Evolutionary conservation across 441 rosid species (phyloP), one percentile per base, ranked within the genome.

Genomic region (Mallotus japonicus): DNA sequence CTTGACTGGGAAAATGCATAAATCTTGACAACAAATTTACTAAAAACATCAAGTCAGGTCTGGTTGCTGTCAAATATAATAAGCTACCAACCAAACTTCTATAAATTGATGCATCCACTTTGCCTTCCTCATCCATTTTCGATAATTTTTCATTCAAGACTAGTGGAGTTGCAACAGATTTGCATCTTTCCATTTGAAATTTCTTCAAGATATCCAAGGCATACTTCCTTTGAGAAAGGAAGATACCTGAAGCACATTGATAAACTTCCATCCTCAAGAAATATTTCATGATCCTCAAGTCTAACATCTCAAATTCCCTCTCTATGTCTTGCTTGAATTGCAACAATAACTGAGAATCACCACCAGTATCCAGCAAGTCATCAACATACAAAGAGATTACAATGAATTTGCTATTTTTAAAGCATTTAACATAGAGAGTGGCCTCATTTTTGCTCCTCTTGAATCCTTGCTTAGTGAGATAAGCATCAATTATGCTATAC

Each of bases 271-370:
- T 49, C 2, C 37, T 42, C 5, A 62, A 19, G 14, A 72, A 62
- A 1, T 72, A 51, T 3, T 6, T 32, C 56, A 71, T 20, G 0
- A 22, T 1, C 0, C 60, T 51, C 11, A 62, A 14, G 9, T 71
- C 34, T 2, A 50, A 53, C 66, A 74, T 77, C 13, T 75, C 54
- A 7, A 77, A 80, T 1, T 67, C 62, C 0, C 6, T 6, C 12
- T 49, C 22, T 72, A 77, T 71, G 0, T 10, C 3, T 0, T 0
- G 1, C 3, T 69, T 71, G 20, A 76, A 82, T 0, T 32, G 3
- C 0, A 6, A n/a, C 0, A 71, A 0, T 9, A 40, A 15, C 0
- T 3, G 0, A 0, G n/a, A 1, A 32, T 58, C 55, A 0, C 16
- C 17, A 1, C 67, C 34, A 0, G 3, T 67, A 1, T 67, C 53